Evolutionary conservation across 768 basidiomycete species (phyloP), one percentile per base, ranked within the genome.

Genomic region (Filobasidium floriforme): DNA sequence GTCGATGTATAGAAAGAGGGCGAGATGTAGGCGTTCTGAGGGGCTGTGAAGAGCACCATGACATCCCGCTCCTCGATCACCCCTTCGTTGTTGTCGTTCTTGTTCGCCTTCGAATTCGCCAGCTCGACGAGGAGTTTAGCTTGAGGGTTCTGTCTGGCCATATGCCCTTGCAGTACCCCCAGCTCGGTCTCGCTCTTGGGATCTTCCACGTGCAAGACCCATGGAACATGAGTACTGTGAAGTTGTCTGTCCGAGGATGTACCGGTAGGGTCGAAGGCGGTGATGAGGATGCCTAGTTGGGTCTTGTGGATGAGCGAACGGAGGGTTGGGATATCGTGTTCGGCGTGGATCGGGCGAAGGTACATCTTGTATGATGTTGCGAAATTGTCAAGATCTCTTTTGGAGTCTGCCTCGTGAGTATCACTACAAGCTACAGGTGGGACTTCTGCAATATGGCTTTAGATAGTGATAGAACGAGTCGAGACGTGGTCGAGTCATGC

Each of bases 211-310:
- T 73, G 70, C n/a, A 77, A 66, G 24, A 75, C 67, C 61, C 73
- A 82, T 1, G 81, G 81, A 61, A 80, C 78, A 67, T 82, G 80
- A 7, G 73, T 73, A 37, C 76, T 72, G 65, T 81, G 79, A 22
- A 81, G 59, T n/a, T 28, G 18, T 7, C 57, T 28, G 26, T 14
- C 14, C 5, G 40, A 28, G 1, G 64, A n/a, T 15, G 54, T 57
- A 15, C 26, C 46, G 18, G 77, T 59, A 44, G 75, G 72, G 0
- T 71, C 65, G 61, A 80, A 73, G 4, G 78, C 75, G 10, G 80
- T 81, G 41, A 80, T 81, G 65, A 82, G 67, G 19, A 80, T 69
- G 0, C 81, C 81, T 0, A 81, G 74, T 2, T 79, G 80, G 65
- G 79, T 73, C 10, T 69, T 57, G 19, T 75, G 75, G 60, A 81